Evolutionary conservation across 345 rosid genomes (phyloP), one percentile per base, ranked within the genome.

Genomic region (Clarkia xantiana): DNA sequence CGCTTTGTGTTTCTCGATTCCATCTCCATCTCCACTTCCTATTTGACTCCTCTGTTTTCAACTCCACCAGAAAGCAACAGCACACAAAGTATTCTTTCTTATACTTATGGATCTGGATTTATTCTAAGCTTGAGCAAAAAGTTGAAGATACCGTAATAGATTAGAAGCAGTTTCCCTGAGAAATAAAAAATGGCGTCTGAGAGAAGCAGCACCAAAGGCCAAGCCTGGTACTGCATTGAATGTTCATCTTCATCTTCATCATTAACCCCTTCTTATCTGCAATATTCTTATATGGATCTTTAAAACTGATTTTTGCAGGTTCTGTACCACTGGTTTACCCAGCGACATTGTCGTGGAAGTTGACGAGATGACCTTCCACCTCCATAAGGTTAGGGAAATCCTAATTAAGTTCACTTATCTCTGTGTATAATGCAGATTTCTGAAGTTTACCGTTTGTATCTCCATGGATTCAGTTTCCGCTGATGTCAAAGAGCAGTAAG

Each of bases 341-440:
- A 91, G 93, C 51, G 96, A 91, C 73, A 74, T 91, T 66, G 76
- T 79, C 40, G 61, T 84, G 60, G 89, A 91, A 57, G 85, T 91
- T 0, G 87, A 75, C 9, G 96, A 84, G 50, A 91, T 91, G 96
- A 67, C 70, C 43, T 91, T 91, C 60, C 96, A 91, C 64, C 93
- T 91, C 58, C 98, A 86, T 54, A 91, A 91, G 93, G 98, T 79
- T 45, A 49, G 43, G 25, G 6, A 54, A 11, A 11, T 44, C 5
- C 42, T 49, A 34, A 17, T 9, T 9, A 20, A 3, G 42, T 23
- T 22, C 55, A 1, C 14, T 9, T 29, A 25, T 6, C 15, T 46
- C 15, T 48, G 44, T 6, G 34, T 44, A 13, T 20, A 10, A 5
- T 6, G 39, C 17, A 3, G 2, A 51, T 18, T 13, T 8, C 15